Percentiles rank a stretch among this genome's conserved stretches.
Evolutionary conservation across 2,329 filamentous ascomycete species (phyloP).

Genomic region (Cordyceps pruinosa): DNA sequence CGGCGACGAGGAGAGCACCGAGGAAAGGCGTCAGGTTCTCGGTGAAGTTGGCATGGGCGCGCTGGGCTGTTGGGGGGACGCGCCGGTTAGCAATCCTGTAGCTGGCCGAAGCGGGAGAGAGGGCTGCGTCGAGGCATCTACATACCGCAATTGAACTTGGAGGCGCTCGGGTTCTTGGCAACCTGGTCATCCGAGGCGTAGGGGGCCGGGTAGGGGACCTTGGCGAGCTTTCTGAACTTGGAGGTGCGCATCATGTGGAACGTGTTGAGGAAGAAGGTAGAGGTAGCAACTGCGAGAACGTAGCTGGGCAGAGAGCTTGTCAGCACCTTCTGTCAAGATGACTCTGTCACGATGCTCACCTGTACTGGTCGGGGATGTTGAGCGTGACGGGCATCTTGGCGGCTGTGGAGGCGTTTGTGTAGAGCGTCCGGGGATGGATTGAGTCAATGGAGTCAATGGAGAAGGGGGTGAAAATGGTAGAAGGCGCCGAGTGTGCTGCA

Average conservation of each 20-base stretch:
- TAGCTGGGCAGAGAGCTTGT: conserved; percentile 39
- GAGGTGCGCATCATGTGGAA: conserved; percentile 44
- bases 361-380: conserved; percentile 42
- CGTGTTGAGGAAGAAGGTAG: conserved; percentile 51
- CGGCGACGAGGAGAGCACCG: conserved; percentile 46
- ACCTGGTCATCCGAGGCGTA: conserved; percentile 51
- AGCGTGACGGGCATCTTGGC: conserved; percentile 37
- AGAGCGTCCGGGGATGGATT: background rate
- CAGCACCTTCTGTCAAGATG: background rate
- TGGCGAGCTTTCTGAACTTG: conserved; percentile 43
- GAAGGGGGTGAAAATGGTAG: background rate
- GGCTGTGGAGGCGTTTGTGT: background rate
- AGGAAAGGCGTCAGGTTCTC: conserved; percentile 53
- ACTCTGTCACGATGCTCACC: conserved; percentile 30
- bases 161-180: conserved; percentile 46
- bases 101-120: background rate
- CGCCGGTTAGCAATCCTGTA: background rate
- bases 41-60: conserved; percentile 26
- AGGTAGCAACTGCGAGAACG: conserved; percentile 51
- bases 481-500: background rate
- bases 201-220: conserved; percentile 48
- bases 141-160: conserved; percentile 56
- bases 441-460: background rate
- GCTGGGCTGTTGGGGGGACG: background rate
- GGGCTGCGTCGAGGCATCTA: conserved; percentile 13